Evolutionary conservation across 163 green algal species (phyloP).

Genomic region (Chlamydomonas reinhardtii): DNA sequence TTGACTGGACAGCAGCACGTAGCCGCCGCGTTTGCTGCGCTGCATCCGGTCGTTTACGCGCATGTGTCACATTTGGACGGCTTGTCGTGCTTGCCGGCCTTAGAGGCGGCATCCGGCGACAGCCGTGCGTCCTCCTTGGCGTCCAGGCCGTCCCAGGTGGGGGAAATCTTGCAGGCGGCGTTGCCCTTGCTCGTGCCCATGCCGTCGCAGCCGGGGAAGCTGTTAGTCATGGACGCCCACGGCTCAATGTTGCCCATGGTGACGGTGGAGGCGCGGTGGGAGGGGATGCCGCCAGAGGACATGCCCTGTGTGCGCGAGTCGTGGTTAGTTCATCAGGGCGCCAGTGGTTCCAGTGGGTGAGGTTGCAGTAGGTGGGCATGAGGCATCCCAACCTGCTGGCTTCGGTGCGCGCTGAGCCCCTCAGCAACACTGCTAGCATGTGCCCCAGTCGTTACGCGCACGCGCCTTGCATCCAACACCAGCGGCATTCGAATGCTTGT

Average conservation of each 20-base stretch:
- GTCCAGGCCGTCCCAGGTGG: neutral
- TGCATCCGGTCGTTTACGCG: too few relatives aligned
- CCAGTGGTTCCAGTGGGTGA: too few relatives aligned
- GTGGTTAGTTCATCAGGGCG: too few relatives aligned
- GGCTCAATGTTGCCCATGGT: conserved; percentile 32
- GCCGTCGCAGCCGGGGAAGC: conserved; percentile 41
- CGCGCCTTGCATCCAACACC: too few relatives aligned
- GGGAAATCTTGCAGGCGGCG: neutral
- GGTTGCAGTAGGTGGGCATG: too few relatives aligned
- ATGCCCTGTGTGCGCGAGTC: conserved; percentile 9
- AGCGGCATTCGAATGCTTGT: too few relatives aligned
- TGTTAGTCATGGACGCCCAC: conserved; percentile 15
- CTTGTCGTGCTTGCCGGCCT: conserved; percentile 29
- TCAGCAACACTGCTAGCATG: too few relatives aligned
- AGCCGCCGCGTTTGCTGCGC: too few relatives aligned
- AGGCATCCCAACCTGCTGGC: too few relatives aligned
- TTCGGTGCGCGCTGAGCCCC: too few relatives aligned
- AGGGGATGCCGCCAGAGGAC: conserved; percentile 16
- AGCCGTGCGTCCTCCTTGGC: neutral
- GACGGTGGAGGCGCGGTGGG: conserved; percentile 37
- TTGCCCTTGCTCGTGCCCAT: neutral
- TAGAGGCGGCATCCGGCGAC: neutral
- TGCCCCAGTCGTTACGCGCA: too few relatives aligned
- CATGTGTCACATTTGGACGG: conserved; percentile 11
- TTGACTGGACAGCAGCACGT: too few relatives aligned